Percentiles rank a stretch among this genome's conserved stretches.
Evolutionary conservation across 305 asterid species (phyloP).

Genomic region (Stenogyne calaminthoides): DNA sequence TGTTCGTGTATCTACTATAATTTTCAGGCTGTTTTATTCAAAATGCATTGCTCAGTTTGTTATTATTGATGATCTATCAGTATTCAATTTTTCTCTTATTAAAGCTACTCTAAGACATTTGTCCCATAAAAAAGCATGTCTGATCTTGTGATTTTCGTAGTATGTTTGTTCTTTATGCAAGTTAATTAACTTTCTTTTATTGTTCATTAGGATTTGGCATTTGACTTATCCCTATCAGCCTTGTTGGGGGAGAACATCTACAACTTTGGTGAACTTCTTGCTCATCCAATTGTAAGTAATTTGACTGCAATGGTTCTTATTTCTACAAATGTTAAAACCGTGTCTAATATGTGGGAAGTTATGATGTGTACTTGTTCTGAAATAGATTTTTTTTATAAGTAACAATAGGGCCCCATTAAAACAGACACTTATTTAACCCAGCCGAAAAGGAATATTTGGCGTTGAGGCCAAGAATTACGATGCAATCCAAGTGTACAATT

Average conservation of each 20-base stretch:
- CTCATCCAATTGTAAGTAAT: slow-evolving; percentile 91
- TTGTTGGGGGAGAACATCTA: slow-evolving; percentile 93
- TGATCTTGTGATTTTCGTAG: not conserved
- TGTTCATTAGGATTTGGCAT: slow-evolving; percentile 80
- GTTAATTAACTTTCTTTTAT: slow-evolving; percentile 15
- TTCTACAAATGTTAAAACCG: slow-evolving; percentile 13
- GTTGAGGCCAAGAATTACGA: not conserved
- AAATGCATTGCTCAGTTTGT: not conserved
- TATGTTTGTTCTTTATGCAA: not conserved
- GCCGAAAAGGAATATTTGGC: not conserved
- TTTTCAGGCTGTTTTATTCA: slow-evolving; percentile 20
- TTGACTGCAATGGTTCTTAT: not conserved
- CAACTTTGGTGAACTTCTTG: slow-evolving; percentile 98
- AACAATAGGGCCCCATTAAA: not conserved
- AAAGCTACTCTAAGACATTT: not conserved
- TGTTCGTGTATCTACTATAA: not conserved
- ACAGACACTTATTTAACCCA: not conserved
- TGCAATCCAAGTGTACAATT: not conserved
- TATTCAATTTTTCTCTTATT: slow-evolving; percentile 5
- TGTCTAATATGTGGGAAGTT: not conserved
- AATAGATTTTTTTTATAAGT: not conserved
- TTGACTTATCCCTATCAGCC: slow-evolving; percentile 93
- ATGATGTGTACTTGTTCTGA: not conserved
- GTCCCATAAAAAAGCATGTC: not conserved
- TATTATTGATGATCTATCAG: slow-evolving; percentile 5